Base-by-base conservation (phyloP, 169 alveolate species). In the Plasmodium berghei region DNA sequence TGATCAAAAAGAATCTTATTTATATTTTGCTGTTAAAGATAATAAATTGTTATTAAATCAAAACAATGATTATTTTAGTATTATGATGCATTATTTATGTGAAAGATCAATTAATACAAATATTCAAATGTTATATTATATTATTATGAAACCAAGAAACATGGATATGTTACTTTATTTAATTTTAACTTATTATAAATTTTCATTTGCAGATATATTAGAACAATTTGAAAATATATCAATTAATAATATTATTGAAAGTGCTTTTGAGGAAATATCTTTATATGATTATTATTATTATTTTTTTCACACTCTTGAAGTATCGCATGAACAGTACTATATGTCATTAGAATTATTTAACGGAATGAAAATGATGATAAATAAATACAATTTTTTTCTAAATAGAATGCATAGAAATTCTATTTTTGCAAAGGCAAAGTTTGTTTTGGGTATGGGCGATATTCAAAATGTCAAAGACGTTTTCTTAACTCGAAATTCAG, bases 51-150 rank as follows among this genome's bases (percentile, higher is more conserved):
- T 80, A 48, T 48, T 80, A 45, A 80, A 80, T 26, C 55, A 26
- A n/a, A 80, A 80, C 28, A 80, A 80, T 66, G 90, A 80, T 46
- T 80, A 80, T 18, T 80, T 80, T 71, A 67, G 90, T 52, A 80
- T 80, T 16, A 80, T 80, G 90, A 80, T 80, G 90, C 90, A 80
- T 20, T 80, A 80, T 61, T 59, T 80, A 64, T 64, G 80, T 28
- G 90, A 80, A 54, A 46, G 72, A 48, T 16, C 83, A 8, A 22
- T 42, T 14, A 28, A 22, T 5, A 40, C 42, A 9, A 67, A 67
- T 20, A 24, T 80, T 12, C 83, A 66, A 10, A 66, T 80, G 58
- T 18, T 45, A 45, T 80, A 80, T 48, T 80, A 80, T 48, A 18
- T 80, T 14, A 52, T 67, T 34, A 80, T 80, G 90, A 80, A 80